Base-by-base conservation (phyloP, 2,329 filamentous ascomycete species). In the Aspergillus sp. region DNA sequence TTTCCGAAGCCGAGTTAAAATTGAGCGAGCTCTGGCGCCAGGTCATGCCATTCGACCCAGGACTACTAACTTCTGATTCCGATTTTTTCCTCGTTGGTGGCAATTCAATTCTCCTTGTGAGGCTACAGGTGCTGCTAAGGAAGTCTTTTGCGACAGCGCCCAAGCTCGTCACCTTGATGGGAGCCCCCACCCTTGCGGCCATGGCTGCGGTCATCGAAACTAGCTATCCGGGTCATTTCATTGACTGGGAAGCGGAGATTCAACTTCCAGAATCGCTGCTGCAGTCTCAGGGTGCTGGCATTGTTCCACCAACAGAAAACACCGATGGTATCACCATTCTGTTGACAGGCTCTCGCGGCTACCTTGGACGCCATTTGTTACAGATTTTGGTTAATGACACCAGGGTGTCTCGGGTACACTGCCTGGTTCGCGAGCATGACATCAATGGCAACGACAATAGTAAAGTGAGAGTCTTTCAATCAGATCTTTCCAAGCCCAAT, bases 1-100 rank as follows among this genome's bases (percentile, higher is more conserved):
- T 56, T 4, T 50, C 48, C 1, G 43, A 47, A 7, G 44, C 41
- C 17, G 44, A 58, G 9, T 35, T 54, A 4, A 60, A 56, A 53
- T 38, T 57, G 1, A 50, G 49, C 2, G 50, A 59, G 4, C 47
- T 67, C 2, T 59, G 60, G 43, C 46, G 53, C 5, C 45, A 57
- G 2, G 41, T 57, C 5, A 49, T 60, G 3, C 44, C 48, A n/a
- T 22, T 33, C 22, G 10, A 41, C 41, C 17, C 17, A 33, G 12
- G 7, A 5, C 45, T 5, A n/a, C 41, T 46, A 10, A 30, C 13
- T 4, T 30, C 49, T 0, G 23, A 49, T 6, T 51, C 62, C 9
- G 51, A 60, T 45, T 70, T 70, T 53, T 69, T 71, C 56, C 13
- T 32, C 1, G 49, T 64, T 7, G 68, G 68, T 7, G 68, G 67